Evolutionary conservation across 2,329 filamentous ascomycete species (phyloP), one percentile per base, ranked within the genome.

Genomic region (Botrytis galanthina): DNA sequence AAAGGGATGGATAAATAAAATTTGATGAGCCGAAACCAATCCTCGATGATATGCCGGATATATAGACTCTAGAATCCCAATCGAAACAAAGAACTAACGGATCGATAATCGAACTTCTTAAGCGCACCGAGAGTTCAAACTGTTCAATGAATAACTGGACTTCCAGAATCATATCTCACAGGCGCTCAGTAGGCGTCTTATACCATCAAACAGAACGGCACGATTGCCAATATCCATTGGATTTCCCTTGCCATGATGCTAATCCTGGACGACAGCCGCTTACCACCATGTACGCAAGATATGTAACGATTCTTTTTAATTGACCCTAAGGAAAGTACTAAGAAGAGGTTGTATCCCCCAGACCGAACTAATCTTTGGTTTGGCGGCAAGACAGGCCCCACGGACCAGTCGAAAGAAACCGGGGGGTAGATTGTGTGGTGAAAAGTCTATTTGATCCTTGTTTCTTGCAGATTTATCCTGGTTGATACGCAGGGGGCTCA

Each of bases 241-340:
- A 66, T 66, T 48, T 32, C 64, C 37, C 26, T 48, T 46, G 10
- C n/a, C 18, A 48, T 73, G 71, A 51, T 73, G 18, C 71, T 73
- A 73, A 73, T 70, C 64, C 64, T 70, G 71, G 71, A 72, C 59
- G 44, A 70, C 71, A 73, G 71, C 64, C 64, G 64, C 71, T 68
- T 72, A 46, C 70, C 37, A 70, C 51, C 51, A 59, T 63, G 39
- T 71, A 37, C 60, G 32, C 6, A 37, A 57, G n/a, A 39, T 10
- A 29, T 68, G 48, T 42, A 68, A 57, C 26, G 22, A 42, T 29
- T 35, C n/a, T 32, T 39, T 68, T 68, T 26, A n/a, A 32, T 57
- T 39, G 29, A 68, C n/a, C 51, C 46, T 42, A 51, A 37, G 35
- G 37, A 68, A 57, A 54, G n/a, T 12, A 42, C 29, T 61, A 60